Evolutionary conservation across 306 rosid genomes (phyloP).

Genomic region (Vachellia pachyceras): DNA sequence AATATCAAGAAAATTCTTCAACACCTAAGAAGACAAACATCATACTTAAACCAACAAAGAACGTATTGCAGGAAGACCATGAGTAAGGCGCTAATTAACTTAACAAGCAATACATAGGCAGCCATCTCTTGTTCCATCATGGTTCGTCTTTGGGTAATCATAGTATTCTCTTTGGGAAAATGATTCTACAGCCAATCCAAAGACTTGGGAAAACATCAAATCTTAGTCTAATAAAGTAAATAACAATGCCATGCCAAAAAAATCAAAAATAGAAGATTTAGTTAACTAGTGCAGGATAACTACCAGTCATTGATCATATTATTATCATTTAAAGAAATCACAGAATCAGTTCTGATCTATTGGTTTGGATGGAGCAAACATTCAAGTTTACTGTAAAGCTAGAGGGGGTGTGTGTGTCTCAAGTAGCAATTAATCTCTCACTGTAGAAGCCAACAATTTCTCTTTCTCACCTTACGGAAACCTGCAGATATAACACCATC

Average conservation of each 20-base stretch:
- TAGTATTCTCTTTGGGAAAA: not conserved
- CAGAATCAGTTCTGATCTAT: not conserved
- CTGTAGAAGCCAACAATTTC: slow-evolving; percentile 14
- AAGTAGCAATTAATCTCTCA: not conserved
- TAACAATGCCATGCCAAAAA: slow-evolving; percentile 1
- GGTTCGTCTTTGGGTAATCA: slow-evolving; percentile 4
- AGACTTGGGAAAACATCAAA: not conserved
- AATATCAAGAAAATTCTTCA: slow-evolving; percentile 82
- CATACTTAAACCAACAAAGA: not conserved
- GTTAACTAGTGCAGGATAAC: slow-evolving; percentile 1
- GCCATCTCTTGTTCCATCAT: slow-evolving; percentile 14
- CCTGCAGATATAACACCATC: slow-evolving; percentile 88
- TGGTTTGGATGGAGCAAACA: slow-evolving; percentile 17
- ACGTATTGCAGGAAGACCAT: slow-evolving; percentile 7
- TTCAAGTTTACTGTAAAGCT: not conserved
- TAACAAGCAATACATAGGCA: slow-evolving; percentile 3
- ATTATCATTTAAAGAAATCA: slow-evolving; percentile 12
- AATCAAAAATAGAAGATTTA: not conserved
- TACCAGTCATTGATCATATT: slow-evolving; percentile 18
- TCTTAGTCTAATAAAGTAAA: not conserved
- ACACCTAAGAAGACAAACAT: slow-evolving; percentile 64
- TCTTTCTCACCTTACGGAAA: slow-evolving; percentile 72
- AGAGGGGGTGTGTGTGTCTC: not conserved
- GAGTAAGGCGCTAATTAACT: slow-evolving; percentile 2
- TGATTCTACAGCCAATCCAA: not conserved